A percentile compares a stretch with the other conserved stretches of the same genome.
Conservation (phyloP, 768 basidiomycete genomes). For the Boletus subparvulus region DNA sequence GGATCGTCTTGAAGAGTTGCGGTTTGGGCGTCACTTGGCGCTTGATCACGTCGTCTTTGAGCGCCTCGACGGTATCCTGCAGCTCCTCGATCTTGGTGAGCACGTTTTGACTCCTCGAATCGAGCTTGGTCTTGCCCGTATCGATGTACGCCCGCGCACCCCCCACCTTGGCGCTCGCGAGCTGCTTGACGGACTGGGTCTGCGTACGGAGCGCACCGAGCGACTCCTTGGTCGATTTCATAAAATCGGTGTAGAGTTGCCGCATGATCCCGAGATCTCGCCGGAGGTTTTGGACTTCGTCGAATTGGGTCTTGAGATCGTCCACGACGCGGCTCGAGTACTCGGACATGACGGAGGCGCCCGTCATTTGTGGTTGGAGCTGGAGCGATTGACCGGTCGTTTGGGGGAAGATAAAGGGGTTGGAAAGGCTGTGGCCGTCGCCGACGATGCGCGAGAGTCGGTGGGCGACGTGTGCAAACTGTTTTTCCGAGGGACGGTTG, state of each 20-base stretch:
- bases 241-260: conserved; percentile 92
- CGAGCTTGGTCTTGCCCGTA: conserved; percentile 89
- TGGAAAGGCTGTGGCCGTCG: conserved; percentile 33
- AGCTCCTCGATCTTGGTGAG: conserved; percentile 92
- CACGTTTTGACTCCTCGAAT: conserved; percentile 82
- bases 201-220: conserved; percentile 76
- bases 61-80: conserved; percentile 83
- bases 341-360: conserved; percentile 70
- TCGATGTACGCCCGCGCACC: conserved; percentile 88
- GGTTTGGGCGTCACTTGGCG: conserved; percentile 83
- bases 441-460: conserved; percentile 72
- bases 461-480: conserved; percentile 71
- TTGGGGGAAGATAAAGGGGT: conserved; percentile 51
- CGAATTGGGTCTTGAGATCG: conserved; percentile 89
- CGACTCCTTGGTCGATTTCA: conserved; percentile 86
- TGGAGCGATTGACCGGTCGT: conserved; percentile 64
- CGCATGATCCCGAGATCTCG: conserved; percentile 92
- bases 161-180: conserved; percentile 78
- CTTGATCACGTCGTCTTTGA: conserved; percentile 90
- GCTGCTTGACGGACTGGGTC: conserved; percentile 83
- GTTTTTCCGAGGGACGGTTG: conserved; percentile 69
- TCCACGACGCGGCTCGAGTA: conserved; percentile 70
- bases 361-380: conserved; percentile 66
- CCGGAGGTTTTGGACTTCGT: conserved; percentile 91
- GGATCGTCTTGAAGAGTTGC: conserved; percentile 64